phyloP scores from a whole-genome alignment of 805 yeast species.

The Saccharomyces mikatae region DNA sequence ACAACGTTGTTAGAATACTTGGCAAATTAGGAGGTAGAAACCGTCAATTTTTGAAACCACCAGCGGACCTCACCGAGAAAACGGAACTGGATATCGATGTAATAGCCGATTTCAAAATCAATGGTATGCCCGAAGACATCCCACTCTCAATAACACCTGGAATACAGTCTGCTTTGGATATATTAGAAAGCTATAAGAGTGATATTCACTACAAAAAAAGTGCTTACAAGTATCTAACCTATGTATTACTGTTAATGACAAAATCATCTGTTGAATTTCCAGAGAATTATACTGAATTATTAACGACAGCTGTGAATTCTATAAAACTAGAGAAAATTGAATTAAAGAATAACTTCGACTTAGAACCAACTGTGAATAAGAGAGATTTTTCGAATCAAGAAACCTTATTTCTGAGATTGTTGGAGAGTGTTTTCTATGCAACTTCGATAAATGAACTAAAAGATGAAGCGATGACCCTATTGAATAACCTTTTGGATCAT shows the following conservation, averaged over 20 bases:
- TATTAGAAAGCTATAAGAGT: slow-evolving; percentile 55
- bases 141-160: slow-evolving; percentile 81
- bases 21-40: slow-evolving; percentile 97
- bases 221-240: slow-evolving; percentile 65
- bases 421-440: slow-evolving; percentile 68
- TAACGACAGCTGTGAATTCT: slow-evolving; percentile 43
- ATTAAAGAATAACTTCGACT: slow-evolving; percentile 30
- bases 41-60: slow-evolving; percentile 73
- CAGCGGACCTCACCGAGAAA: slow-evolving; percentile 51
- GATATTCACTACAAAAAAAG: slow-evolving; percentile 62
- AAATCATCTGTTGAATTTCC: slow-evolving; percentile 35
- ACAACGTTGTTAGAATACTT: slow-evolving; percentile 82
- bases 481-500: slow-evolving; percentile 67
- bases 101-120: slow-evolving; percentile 58
- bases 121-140: slow-evolving; percentile 55
- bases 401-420: slow-evolving; percentile 50
- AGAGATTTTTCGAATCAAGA: slow-evolving; percentile 52
- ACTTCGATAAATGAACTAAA: slow-evolving; percentile 64
- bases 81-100: slow-evolving; percentile 57
- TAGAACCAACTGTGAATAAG: slow-evolving; percentile 40
- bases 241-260: slow-evolving; percentile 60
- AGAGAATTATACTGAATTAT: slow-evolving; percentile 33
- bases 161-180: slow-evolving; percentile 63
- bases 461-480: slow-evolving; percentile 55
- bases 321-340: slow-evolving; percentile 25